A percentile compares a stretch with the other conserved stretches of the same genome.
These are phyloP conservation scores for Forsythia viridissima DNA, from an alignment of 257 asterid species.

Conservation along the genomic window DNA sequence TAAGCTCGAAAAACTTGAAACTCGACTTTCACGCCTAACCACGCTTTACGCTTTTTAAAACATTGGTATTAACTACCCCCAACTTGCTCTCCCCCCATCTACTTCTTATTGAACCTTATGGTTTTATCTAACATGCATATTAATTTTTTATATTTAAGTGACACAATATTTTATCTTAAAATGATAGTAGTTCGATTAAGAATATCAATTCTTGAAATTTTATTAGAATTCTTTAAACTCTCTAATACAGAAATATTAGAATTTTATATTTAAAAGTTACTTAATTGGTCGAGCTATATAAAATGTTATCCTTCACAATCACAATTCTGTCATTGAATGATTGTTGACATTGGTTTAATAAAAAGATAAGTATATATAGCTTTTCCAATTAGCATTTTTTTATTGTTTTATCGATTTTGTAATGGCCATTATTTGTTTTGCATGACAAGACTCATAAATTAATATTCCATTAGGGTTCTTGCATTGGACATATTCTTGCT, in stretches of 20 bases:
- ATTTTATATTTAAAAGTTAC: too few species aligned
- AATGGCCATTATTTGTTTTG: constrained; percentile 6
- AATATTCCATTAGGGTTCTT: constrained; percentile 10
- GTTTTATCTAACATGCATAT: too few species aligned
- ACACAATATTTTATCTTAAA: too few species aligned
- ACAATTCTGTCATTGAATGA: constrained; percentile 1
- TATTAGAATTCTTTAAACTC: too few species aligned
- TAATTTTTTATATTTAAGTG: too few species aligned
- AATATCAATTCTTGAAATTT: not conserved
- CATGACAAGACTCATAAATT: constrained; percentile 25
- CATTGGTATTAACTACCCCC: not conserved
- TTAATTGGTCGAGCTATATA: too few species aligned
- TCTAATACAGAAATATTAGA: too few species aligned
- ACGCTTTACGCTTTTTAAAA: too few species aligned
- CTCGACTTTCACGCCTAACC: too few species aligned
- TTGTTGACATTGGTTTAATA: constrained; percentile 15
- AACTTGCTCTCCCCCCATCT: not conserved
- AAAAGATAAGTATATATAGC: constrained; percentile 7
- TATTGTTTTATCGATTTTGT: constrained; percentile 13
- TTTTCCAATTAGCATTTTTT: not conserved
- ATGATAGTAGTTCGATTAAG: not conserved
- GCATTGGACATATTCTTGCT: constrained; percentile 15
- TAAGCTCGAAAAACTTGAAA: too few species aligned
- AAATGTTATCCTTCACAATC: too few species aligned
- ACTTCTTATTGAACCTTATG: too few species aligned